phyloP scores from a whole-genome alignment of 148 eudicot species.

The Heliamphora exappendiculata region DNA sequence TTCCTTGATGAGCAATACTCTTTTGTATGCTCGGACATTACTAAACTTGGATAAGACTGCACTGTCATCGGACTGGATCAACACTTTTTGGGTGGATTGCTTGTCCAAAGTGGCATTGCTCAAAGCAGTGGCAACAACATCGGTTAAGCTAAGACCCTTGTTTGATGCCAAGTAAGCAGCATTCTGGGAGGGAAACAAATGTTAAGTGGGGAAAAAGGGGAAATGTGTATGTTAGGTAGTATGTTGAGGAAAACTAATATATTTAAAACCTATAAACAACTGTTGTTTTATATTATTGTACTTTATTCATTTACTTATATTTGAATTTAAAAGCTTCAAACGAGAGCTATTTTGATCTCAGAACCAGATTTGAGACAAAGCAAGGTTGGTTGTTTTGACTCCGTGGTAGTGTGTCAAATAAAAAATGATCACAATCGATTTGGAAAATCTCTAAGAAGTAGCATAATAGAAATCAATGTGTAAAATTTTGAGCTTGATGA shows the following conservation, averaged over 20 bases:
- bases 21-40: constrained; percentile 38
- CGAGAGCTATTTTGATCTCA: background rate
- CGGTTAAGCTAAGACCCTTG: constrained; percentile 59
- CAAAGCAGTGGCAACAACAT: constrained; percentile 51
- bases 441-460: background rate
- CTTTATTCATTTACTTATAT: no score
- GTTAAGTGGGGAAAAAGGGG: background rate
- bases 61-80: constrained; percentile 77
- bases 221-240: background rate
- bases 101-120: constrained; percentile 60
- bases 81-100: constrained; percentile 47
- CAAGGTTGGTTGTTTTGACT: no score
- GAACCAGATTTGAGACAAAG: background rate
- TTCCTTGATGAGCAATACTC: constrained; percentile 44
- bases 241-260: no score
- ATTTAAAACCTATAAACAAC: background rate
- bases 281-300: background rate
- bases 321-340: no score
- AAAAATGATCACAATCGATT: background rate
- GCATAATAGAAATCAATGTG: background rate
- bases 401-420: background rate
- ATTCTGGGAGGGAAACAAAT: constrained; percentile 45
- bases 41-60: constrained; percentile 66
- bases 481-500: background rate
- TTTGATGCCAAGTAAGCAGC: constrained; percentile 81